Evolutionary conservation across 164 flowering plant species (phyloP), one percentile per base, ranked within the genome.

Genomic region (Amborella trichopoda): DNA sequence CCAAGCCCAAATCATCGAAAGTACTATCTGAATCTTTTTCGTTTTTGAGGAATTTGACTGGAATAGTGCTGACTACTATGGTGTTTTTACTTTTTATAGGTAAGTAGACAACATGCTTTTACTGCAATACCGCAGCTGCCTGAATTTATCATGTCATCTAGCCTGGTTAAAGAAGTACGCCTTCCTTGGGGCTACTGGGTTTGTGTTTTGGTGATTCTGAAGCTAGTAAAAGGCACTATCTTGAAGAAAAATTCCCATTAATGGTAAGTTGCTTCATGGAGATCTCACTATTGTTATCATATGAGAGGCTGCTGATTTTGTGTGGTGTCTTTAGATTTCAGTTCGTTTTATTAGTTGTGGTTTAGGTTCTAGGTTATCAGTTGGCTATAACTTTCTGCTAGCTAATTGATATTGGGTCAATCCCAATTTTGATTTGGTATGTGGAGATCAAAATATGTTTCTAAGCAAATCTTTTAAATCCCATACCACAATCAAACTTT

Each of bases 211-310:
- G 82, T 67, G 28, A 76, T 44, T 59, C 65, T 26, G 69, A 68
- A 55, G 95, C 81, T 11, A 53, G 67, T 34, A 57, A 56, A 48
- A 65, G 50, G 65, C 70, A 56, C 53, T 26, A 42, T 3, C 48
- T 53, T 12, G 89, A 82, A 47, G 64, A 62, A 12, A 24, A 62
- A 11, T 67, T 56, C 51, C 96, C 96, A 1, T 33, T 63, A 1
- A 58, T 51, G 83, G 95, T 82, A 64, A 71, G 45, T 17, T n/a
- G 26, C n/a, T n/a, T n/a, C n/a, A n/a, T n/a, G n/a, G n/a, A 38
- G 20, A 49, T 11, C 4, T 28, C 26, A 6, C 19, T 11, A 3
- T 18, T 25, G 23, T 21, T 10, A 30, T 19, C 21, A 19, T 23
- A 23, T 49, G 5, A n/a, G 20, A 38, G 41, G 16, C 21, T 16